Base-by-base conservation (phyloP, 495 filamentous ascomycete genomes). In the Neurospora sp. region DNA sequence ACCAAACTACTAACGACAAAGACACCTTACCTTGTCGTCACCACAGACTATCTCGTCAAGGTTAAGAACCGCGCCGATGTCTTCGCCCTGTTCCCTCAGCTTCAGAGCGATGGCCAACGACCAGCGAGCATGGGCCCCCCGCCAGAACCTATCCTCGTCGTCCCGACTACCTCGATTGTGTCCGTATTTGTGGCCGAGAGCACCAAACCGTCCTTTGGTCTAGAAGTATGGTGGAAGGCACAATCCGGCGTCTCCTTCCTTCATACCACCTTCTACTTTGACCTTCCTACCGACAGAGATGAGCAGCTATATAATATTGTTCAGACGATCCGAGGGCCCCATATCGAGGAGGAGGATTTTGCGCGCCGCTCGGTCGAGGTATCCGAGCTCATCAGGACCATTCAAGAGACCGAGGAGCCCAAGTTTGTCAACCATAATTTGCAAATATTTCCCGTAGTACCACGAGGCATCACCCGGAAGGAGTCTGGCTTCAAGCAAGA, bases 1-100 rank as follows among this genome's bases (percentile, higher is more conserved):
- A 88, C 90, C 38, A 89, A 91, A 59, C 87, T 97, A 81, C 89
- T 97, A 80, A 88, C 93, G 79, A 91, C 93, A 79, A 94, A 92
- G 82, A 92, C 89, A 77, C 93, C 96, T 74, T 98, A 93, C 75
- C 83, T 98, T 39, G 96, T 97, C n/a, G 86, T 98, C 42, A 98
- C 94, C 11, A 90, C 94, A 68, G 89, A 89, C 35, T 91, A 97
- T 80, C 79, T 99, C 46, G 79, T 97, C 72, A 90, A 93, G 65
- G 93, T 94, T 81, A 96, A 93, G 80, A 86, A 84, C 75, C 90
- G 90, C 77, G 91, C 91, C 71, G 86, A 91, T 61, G 92, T 81
- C 22, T 39, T 76, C 59, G 74, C 77, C n/a, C 75, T 81, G 12
- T 82, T 85, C 71, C 84, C 84, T 1, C 74, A 76, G 27, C 72